Conservation (phyloP, 352 stramenopile species). For the Chrysophaeum taylorii region DNA sequence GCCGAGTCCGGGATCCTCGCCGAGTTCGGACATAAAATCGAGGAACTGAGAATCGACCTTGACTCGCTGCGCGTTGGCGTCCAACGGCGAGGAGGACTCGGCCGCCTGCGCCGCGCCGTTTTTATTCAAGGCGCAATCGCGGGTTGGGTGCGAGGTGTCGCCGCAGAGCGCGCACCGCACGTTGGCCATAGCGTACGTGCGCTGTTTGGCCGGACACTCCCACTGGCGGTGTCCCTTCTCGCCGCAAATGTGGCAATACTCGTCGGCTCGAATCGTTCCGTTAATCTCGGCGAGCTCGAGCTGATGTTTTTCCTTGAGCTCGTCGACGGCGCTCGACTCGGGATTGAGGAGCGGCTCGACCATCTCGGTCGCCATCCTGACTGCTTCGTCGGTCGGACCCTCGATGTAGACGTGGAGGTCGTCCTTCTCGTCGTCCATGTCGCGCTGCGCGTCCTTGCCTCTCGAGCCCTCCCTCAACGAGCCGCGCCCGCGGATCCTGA, state of each 20-base stretch:
- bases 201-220: constrained; percentile 83
- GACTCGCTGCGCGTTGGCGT: neutral
- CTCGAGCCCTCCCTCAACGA: constrained; percentile 92
- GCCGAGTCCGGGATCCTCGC: constrained; percentile 11
- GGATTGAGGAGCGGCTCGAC: constrained; percentile 77
- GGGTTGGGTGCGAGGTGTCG: constrained; percentile 88
- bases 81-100: neutral
- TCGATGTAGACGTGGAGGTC: constrained; percentile 80
- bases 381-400: constrained; percentile 68
- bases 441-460: constrained; percentile 61
- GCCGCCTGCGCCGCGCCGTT: constrained; percentile 17
- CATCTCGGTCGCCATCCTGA: constrained; percentile 68
- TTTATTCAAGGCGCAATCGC: constrained; percentile 84
- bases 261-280: constrained; percentile 90
- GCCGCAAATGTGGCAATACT: constrained; percentile 93
- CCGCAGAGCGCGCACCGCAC: constrained; percentile 87
- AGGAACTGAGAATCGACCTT: constrained; percentile 40
- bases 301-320: constrained; percentile 97
- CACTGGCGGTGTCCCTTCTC: constrained; percentile 94
- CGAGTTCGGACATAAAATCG: constrained; percentile 45
- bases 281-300: constrained; percentile 96
- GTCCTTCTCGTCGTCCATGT: constrained; percentile 81
- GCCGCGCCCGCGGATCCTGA: constrained; percentile 90
- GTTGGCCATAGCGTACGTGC: constrained; percentile 31
- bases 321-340: constrained; percentile 68